Percentiles rank a stretch among this genome's conserved stretches.
Evolutionary conservation across 164 flowering plant genomes (phyloP).

Genomic region (Vitis amurensis): DNA sequence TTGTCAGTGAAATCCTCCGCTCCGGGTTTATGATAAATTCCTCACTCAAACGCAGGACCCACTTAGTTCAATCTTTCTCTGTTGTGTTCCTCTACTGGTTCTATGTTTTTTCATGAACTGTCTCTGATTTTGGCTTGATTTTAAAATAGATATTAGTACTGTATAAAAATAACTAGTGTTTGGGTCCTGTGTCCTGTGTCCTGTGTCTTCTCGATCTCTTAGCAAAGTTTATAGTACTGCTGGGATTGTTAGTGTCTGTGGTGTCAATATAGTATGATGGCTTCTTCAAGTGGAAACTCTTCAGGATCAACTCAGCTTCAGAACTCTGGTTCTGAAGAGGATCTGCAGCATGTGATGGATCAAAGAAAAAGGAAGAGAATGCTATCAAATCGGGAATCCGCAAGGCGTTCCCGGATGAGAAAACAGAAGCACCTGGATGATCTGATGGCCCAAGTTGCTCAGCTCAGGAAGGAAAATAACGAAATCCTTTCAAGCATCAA

Average conservation of each 20-base stretch:
- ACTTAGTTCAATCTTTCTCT: conserved; percentile 86
- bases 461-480: conserved; percentile 57
- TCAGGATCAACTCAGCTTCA: conserved; percentile 37
- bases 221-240: background rate
- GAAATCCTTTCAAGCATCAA: conserved; percentile 45
- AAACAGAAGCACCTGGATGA: conserved; percentile 88
- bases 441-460: conserved; percentile 49
- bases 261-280: conserved; percentile 30
- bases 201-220: background rate
- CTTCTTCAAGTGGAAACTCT: conserved; percentile 63
- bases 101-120: conserved; percentile 74
- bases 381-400: conserved; percentile 91
- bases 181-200: conserved; percentile 37
- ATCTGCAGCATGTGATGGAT: conserved; percentile 49
- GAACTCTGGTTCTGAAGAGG: conserved; percentile 58
- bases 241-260: background rate
- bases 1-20: conserved; percentile 74
- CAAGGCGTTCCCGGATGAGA: conserved; percentile 79
- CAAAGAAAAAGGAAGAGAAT: conserved; percentile 73
- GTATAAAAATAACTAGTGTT: conserved; percentile 9
- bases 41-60: conserved; percentile 62
- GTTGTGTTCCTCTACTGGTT: conserved; percentile 95
- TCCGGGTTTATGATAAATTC: conserved; percentile 70
- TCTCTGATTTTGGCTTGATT: background rate
- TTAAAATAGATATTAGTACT: background rate